These are phyloP conservation scores for Aspergillus sp. DNA, from an alignment of 2,329 filamentous ascomycete genomes.

Conservation along the genomic window DNA sequence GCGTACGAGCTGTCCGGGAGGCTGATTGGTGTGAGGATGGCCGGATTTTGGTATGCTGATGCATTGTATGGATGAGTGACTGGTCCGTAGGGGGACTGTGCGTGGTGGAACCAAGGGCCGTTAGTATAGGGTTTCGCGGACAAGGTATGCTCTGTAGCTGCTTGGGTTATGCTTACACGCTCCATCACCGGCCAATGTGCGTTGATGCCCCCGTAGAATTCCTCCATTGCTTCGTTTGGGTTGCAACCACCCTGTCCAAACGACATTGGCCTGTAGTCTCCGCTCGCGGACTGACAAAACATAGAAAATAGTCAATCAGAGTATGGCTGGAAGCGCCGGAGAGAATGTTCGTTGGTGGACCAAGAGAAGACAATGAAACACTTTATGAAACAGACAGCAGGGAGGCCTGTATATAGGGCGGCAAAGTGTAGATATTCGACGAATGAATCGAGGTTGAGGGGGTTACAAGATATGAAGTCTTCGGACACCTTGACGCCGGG, in stretches of 20 bases:
- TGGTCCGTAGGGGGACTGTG: constrained; percentile 27
- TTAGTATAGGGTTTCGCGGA: constrained; percentile 10
- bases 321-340: constrained; percentile 5
- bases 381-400: constrained; percentile 17
- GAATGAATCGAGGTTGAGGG: not conserved
- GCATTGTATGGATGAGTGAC: constrained; percentile 34
- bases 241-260: constrained; percentile 21
- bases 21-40: constrained; percentile 40
- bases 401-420: constrained; percentile 7
- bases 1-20: constrained; percentile 36
- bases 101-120: not conserved
- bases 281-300: constrained; percentile 23
- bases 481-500: not conserved
- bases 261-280: constrained; percentile 28
- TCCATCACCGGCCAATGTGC: constrained; percentile 29
- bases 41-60: constrained; percentile 25
- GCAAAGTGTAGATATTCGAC: constrained; percentile 5
- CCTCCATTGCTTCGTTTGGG: constrained; percentile 27
- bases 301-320: constrained; percentile 27
- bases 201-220: constrained; percentile 29
- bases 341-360: constrained; percentile 15
- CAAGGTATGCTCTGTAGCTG: not conserved
- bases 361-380: constrained; percentile 24
- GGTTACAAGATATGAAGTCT: constrained; percentile 1
- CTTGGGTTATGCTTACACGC: constrained; percentile 26